Percentiles rank a stretch among this genome's conserved stretches.
These are phyloP conservation scores for Phialophora chinensis DNA, from an alignment of 2,329 filamentous ascomycete species.

Conservation along the genomic window DNA sequence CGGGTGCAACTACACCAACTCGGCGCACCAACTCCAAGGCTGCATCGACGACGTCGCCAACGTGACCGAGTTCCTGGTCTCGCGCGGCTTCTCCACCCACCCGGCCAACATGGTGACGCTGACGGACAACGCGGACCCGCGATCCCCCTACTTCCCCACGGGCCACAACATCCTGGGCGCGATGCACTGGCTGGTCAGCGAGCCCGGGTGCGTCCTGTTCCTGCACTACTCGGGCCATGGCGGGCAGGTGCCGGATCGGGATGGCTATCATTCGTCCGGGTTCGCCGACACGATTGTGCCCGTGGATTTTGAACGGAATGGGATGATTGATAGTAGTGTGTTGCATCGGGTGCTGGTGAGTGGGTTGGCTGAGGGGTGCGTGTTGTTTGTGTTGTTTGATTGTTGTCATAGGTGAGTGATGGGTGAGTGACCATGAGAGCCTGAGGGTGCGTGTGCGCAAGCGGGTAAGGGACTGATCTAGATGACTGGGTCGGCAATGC, in stretches of 20 bases:
- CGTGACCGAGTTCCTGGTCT: slow-evolving; percentile 54
- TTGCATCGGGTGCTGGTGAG: slow-evolving; percentile 37
- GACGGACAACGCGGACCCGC: slow-evolving; percentile 53
- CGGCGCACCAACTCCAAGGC: slow-evolving; percentile 53
- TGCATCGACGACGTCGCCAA: slow-evolving; percentile 59
- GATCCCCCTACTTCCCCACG: slow-evolving; percentile 51
- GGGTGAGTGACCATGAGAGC: neutral
- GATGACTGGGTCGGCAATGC: neutral
- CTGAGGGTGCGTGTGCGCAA: neutral
- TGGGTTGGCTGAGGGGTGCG: slow-evolving; percentile 52
- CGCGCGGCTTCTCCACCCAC: slow-evolving; percentile 51
- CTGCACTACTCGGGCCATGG: slow-evolving; percentile 67
- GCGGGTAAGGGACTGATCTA: neutral
- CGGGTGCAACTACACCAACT: slow-evolving; percentile 59
- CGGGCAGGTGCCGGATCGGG: slow-evolving; percentile 55
- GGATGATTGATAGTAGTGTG: slow-evolving; percentile 60
- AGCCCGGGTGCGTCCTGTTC: slow-evolving; percentile 46
- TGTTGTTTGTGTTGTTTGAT: slow-evolving; percentile 56
- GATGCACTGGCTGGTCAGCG: slow-evolving; percentile 62
- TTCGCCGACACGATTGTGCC: slow-evolving; percentile 62
- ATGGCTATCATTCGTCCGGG: slow-evolving; percentile 30
- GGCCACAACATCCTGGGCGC: slow-evolving; percentile 58
- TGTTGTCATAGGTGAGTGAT: slow-evolving; percentile 63
- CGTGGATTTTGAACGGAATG: slow-evolving; percentile 58
- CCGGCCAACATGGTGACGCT: slow-evolving; percentile 54